A percentile compares a stretch with the other conserved stretches of the same genome.
phyloP scores from a whole-genome alignment of 768 basidiomycete genomes.

The Suillus alpinus region DNA sequence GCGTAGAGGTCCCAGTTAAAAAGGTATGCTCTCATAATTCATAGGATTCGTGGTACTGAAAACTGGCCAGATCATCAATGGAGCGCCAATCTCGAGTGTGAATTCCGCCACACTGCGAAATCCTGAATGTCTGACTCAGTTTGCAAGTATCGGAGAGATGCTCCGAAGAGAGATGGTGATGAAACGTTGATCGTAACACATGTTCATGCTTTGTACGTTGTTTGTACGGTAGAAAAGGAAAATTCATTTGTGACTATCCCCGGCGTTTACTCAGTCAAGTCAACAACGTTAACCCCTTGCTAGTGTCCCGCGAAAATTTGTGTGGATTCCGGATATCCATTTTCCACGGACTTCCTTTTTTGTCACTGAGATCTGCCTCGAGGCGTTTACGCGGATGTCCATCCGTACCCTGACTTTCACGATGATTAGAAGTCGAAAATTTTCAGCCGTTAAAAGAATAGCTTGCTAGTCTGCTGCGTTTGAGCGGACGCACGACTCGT shows the following conservation, averaged over 20 bases:
- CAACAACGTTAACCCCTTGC: neutral
- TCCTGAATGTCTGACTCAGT: constrained; percentile 66
- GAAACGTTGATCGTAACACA: constrained; percentile 1
- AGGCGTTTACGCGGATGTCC: constrained; percentile 13
- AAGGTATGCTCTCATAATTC: constrained; percentile 39
- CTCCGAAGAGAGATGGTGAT: constrained; percentile 46
- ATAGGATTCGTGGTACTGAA: constrained; percentile 11
- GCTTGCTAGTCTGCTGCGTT: constrained; percentile 20
- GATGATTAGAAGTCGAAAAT: constrained; percentile 13
- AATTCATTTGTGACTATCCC: neutral
- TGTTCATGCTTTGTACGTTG: neutral
- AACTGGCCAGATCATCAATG: constrained; percentile 66
- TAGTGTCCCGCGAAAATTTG: neutral
- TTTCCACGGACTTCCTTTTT: constrained; percentile 8
- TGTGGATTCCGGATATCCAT: neutral
- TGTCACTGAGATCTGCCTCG: constrained; percentile 21
- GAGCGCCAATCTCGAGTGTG: constrained; percentile 61
- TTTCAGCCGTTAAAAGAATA: constrained; percentile 18
- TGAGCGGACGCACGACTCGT: constrained; percentile 28
- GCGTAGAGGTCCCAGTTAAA: constrained; percentile 76
- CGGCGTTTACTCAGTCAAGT: neutral
- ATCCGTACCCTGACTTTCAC: constrained; percentile 4
- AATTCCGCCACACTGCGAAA: constrained; percentile 74
- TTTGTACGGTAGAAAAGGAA: constrained; percentile 3
- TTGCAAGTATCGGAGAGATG: constrained; percentile 48